These are phyloP conservation scores for Coleophoma eucalyptorum DNA, from an alignment of 2,329 filamentous ascomycete genomes.

Conservation along the genomic window DNA sequence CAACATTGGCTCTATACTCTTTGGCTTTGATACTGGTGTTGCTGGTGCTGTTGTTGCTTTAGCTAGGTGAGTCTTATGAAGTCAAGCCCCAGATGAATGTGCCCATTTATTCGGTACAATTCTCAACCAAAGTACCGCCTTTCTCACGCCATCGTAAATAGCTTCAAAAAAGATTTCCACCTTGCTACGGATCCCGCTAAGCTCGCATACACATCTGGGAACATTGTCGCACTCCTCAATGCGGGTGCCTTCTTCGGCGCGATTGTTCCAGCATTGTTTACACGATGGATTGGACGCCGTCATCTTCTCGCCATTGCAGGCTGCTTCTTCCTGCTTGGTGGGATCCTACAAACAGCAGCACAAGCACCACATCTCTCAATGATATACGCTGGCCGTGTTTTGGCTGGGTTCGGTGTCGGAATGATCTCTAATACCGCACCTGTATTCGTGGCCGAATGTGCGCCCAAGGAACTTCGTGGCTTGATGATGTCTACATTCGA, in stretches of 20 bases:
- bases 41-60: slow-evolving; percentile 15
- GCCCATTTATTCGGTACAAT: background rate
- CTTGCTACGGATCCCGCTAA: background rate
- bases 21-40: slow-evolving; percentile 20
- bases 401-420: slow-evolving; percentile 33
- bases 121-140: too few relatives aligned
- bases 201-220: slow-evolving; percentile 12
- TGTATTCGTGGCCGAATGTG: slow-evolving; percentile 40
- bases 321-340: slow-evolving; percentile 32
- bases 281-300: slow-evolving; percentile 40
- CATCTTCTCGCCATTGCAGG: slow-evolving; percentile 40
- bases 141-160: background rate
- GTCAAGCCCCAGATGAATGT: background rate
- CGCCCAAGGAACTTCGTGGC: slow-evolving; percentile 41
- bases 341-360: slow-evolving; percentile 9
- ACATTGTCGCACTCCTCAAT: slow-evolving; percentile 46
- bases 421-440: slow-evolving; percentile 37
- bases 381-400: slow-evolving; percentile 17
- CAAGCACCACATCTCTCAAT: slow-evolving; percentile 11
- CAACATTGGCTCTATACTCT: slow-evolving; percentile 16
- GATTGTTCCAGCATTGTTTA: slow-evolving; percentile 43
- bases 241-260: slow-evolving; percentile 49
- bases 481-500: slow-evolving; percentile 40
- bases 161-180: slow-evolving; percentile 8
- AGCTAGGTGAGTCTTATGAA: slow-evolving; percentile 6